These are phyloP conservation scores for Musa itinerans DNA, from an alignment of 176 grass and related monocot species.

Conservation along the genomic window DNA sequence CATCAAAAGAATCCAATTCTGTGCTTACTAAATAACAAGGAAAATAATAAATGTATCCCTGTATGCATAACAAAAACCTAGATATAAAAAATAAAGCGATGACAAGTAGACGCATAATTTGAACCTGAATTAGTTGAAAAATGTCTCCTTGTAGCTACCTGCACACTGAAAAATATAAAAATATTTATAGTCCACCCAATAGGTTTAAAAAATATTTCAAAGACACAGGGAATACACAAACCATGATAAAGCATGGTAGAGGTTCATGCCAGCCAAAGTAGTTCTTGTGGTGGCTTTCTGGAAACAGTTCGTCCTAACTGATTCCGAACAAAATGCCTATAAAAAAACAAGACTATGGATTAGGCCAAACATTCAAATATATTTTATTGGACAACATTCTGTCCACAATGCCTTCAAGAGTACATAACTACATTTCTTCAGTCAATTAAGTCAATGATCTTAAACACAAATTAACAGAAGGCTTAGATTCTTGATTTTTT, in stretches of 20 bases:
- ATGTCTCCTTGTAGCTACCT: constrained; percentile 30
- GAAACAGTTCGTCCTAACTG: constrained; percentile 21
- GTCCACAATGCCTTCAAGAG: background rate
- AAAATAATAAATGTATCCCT: background rate
- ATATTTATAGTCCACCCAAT: constrained; percentile 14
- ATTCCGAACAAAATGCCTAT: constrained; percentile 32
- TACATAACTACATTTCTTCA: background rate
- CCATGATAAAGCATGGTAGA: constrained; percentile 43
- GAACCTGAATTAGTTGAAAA: constrained; percentile 69
- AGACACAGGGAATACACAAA: constrained; percentile 14
- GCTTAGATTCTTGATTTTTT: background rate
- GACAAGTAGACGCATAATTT: constrained; percentile 15
- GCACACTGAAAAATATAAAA: background rate
- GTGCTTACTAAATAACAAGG: too few relatives aligned
- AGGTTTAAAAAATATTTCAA: constrained; percentile 6
- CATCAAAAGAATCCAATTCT: too few relatives aligned
- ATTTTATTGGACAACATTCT: background rate
- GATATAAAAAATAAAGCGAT: background rate
- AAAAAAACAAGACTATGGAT: constrained; percentile 22
- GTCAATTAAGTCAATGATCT: background rate
- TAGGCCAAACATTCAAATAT: background rate
- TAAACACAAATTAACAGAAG: background rate
- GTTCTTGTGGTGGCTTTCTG: constrained; percentile 17
- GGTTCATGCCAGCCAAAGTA: constrained; percentile 22
- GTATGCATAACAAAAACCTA: background rate